Evolutionary conservation across 2,329 filamentous ascomycete species (phyloP), one percentile per base, ranked within the genome.

Genomic region (Falciphora oryzae): DNA sequence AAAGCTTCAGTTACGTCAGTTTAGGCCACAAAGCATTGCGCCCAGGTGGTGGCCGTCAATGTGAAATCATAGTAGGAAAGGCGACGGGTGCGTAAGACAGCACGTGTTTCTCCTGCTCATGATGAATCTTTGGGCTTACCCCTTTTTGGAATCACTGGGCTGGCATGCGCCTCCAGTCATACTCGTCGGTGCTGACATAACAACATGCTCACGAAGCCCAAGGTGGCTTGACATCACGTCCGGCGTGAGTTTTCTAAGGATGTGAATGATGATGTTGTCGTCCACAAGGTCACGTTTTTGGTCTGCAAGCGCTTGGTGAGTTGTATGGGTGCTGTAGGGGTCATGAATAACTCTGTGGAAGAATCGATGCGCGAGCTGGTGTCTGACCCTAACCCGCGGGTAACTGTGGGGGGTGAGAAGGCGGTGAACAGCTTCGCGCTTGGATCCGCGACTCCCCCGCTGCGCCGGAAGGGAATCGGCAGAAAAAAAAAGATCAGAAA

Each of bases 401-500:
- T 53, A 10, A 53, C 22, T 53, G 22, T 53, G 18, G 44, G 22
- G 18, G 2, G 10, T 2, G 8, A 53, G 7, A 50, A 53, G 44
- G 44, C 44, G 44, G 44, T 53, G 44, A 53, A n/a, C 18, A 53
- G 44, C 44, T n/a, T 53, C 44, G 44, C 44, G 44, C 44, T n/a
- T 53, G 44, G 44, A n/a, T 53, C 22, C 22, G 44, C 44, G 44
- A n/a, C 44, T 53, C 1, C 18, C 22, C 18, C 44, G 18, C 44
- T 4, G 13, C 38, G 4, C 61, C 65, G 63, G 64, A 13, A 1
- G 1, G 11, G 28, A n/a, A 61, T 61, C 64, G 67, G 67, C 63
- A 66, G 68, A 70, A 69, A 65, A 70, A 68, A 68, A 66, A 53
- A 53, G 44, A n/a, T 7, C 25, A 58, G 18, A 67, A 66, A 64